Base-by-base conservation (phyloP, 2,329 filamentous ascomycete species). In the Amauroascus verrucosus region DNA sequence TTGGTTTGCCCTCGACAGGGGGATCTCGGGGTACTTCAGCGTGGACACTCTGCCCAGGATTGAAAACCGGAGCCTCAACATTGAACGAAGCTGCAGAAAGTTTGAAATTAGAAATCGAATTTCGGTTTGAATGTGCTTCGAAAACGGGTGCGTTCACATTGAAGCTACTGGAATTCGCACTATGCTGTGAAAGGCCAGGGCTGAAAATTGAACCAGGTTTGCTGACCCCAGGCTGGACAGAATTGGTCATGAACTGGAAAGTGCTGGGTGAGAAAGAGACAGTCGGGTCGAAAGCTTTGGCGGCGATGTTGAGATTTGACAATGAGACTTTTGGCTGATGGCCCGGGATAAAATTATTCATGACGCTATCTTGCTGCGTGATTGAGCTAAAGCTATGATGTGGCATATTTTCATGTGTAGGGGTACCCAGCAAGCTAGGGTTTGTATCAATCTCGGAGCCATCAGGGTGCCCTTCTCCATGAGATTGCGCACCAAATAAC, bases 261-360 rank as follows among this genome's bases (percentile, higher is more conserved):
- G 65, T 65, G 14, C 67, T 70, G 41, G 70, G 71, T 60, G 80
- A 80, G 1, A 75, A 72, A 14, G 71, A 71, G 33, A 68, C 68
- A 1, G 58, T 54, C 6, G 80, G 79, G 53, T 84, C 88, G 75
- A 96, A 96, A 63, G 93, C 88, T 45, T 89, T 86, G 0, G 91
- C 91, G 57, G 85, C 81, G 28, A 94, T 89, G 62, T 97, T 97
- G 61, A 97, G 78, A 60, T 84, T 90, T 0, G 88, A 88, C 41
- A 83, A 69, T 0, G 76, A 90, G 2, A 82, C 75, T 61, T 85
- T 87, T 64, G 83, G 84, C 16, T 75, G 77, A 63, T 89, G 85
- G 58, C 78, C 79, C 9, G 75, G 70, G 14, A 56, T 58, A 47
- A 67, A 70, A 3, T 67, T 68, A 38, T 58, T 59, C 48, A 56